phyloP scores from a whole-genome alignment of 1,284 basidiomycete genomes.

The Rhodotorula sp. region DNA sequence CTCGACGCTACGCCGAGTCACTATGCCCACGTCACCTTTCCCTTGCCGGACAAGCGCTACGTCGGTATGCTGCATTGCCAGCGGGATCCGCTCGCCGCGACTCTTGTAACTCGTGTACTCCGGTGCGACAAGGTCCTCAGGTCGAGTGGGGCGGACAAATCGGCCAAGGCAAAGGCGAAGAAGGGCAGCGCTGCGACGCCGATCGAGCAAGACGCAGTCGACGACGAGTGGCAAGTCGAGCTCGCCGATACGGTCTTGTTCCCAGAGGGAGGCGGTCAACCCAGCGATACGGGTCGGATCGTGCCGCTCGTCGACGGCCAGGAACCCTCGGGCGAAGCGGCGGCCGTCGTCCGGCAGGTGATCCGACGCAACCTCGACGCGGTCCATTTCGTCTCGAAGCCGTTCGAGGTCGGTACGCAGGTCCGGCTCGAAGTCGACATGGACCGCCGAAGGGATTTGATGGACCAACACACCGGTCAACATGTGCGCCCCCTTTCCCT shows the following conservation, averaged over 20 bases:
- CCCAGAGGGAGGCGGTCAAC: constrained; percentile 80
- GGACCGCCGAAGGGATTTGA: constrained; percentile 64
- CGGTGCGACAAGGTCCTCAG: constrained; percentile 35
- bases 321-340: not conserved
- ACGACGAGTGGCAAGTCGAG: constrained; percentile 53
- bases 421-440: constrained; percentile 65
- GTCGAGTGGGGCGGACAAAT: not conserved
- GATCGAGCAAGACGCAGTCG: not conserved
- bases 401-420: constrained; percentile 57
- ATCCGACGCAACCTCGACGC: constrained; percentile 70
- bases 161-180: constrained; percentile 13
- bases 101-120: constrained; percentile 34
- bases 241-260: constrained; percentile 81
- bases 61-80: constrained; percentile 43
- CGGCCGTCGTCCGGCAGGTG: constrained; percentile 59
- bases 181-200: constrained; percentile 18
- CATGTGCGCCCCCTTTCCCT: constrained; percentile 21
- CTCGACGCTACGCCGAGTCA: not conserved
- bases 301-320: constrained; percentile 46
- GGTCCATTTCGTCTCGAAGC: constrained; percentile 66
- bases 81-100: constrained; percentile 36
- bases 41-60: constrained; percentile 38
- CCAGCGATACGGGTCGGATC: constrained; percentile 70
- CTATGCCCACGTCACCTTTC: constrained; percentile 36
- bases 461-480: constrained; percentile 42